Conservation (phyloP, 176 grass and related monocot species). For the Triticum dicoccoides region DNA sequence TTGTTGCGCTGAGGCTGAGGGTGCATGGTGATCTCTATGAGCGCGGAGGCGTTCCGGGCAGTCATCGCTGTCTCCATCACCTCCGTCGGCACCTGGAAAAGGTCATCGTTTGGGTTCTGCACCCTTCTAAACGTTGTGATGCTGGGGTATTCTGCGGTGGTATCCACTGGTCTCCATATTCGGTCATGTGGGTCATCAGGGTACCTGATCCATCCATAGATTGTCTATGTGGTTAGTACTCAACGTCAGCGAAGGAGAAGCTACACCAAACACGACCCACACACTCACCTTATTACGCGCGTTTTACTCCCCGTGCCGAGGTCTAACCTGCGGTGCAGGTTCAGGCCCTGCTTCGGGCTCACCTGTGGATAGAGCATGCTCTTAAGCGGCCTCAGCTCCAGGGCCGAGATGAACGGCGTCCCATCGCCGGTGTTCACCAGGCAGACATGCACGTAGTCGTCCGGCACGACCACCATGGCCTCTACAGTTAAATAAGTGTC, state of each 20-base stretch:
- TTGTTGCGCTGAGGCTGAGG: neutral
- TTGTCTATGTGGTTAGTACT: neutral
- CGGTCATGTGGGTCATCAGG: constrained; percentile 40
- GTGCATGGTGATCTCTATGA: neutral
- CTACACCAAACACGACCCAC: too few species aligned
- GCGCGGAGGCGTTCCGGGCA: neutral
- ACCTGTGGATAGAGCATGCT: neutral
- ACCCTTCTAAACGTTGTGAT: constrained; percentile 31
- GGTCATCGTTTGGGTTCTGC: neutral
- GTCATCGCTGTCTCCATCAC: constrained; percentile 44
- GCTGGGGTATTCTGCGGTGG: neutral
- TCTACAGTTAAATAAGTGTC: neutral
- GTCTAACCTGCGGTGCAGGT: constrained; percentile 10
- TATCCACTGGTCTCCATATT: constrained; percentile 7
- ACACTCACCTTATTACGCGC: too few species aligned
- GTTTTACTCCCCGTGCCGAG: constrained; percentile 7
- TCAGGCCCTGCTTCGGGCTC: constrained; percentile 28
- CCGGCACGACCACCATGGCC: constrained; percentile 13
- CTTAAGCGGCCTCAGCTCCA: constrained; percentile 43
- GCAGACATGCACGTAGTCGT: constrained; percentile 39
- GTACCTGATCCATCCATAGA: constrained; percentile 32
- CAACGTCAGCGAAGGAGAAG: too few species aligned
- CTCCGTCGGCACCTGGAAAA: constrained; percentile 19
- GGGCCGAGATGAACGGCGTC: constrained; percentile 20
- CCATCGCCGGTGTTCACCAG: constrained; percentile 44